Percentiles rank a stretch among this genome's conserved stretches.
Evolutionary conservation across 495 filamentous ascomycete species (phyloP).

Genomic region (Neurospora discreta): DNA sequence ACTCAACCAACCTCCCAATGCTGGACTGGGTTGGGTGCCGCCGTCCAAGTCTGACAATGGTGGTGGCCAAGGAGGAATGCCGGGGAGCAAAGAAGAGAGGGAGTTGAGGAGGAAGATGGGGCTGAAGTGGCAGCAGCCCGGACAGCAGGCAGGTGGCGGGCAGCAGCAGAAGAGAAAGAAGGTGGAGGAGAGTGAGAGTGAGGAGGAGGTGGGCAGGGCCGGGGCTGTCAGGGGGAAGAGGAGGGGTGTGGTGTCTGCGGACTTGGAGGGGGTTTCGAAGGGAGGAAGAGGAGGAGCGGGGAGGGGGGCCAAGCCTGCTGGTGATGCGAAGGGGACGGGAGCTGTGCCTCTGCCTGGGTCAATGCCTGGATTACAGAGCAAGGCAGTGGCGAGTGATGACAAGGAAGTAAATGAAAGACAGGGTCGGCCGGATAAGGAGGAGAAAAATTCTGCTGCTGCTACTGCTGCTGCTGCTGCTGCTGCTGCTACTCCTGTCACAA

Average conservation of each 20-base stretch:
- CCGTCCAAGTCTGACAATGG: neutral
- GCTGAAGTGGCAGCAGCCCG: conserved; percentile 16
- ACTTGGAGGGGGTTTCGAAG: neutral
- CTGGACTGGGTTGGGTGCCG: conserved; percentile 21
- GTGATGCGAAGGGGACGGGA: neutral
- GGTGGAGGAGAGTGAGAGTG: conserved; percentile 35
- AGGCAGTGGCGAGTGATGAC: neutral
- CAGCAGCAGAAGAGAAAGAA: conserved; percentile 8
- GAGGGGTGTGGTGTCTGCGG: neutral
- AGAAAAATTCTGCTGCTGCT: neutral
- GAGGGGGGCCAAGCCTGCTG: neutral
- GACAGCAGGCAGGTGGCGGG: conserved; percentile 1
- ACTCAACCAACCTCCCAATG: conserved; percentile 22
- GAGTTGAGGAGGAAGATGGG: conserved; percentile 21
- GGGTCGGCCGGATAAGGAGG: neutral
- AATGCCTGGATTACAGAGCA: neutral
- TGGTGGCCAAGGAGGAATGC: neutral
- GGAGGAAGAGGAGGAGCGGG: neutral
- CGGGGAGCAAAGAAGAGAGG: conserved; percentile 8
- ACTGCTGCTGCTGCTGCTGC: neutral
- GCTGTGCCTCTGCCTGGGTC: neutral
- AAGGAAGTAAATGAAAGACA: neutral
- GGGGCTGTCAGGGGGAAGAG: conserved; percentile 38
- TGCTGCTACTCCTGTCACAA: neutral
- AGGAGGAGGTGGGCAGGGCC: conserved; percentile 52